Evolutionary conservation across 768 basidiomycete species (phyloP), one percentile per base, ranked within the genome.

Genomic region (Phaffia tasmanica): DNA sequence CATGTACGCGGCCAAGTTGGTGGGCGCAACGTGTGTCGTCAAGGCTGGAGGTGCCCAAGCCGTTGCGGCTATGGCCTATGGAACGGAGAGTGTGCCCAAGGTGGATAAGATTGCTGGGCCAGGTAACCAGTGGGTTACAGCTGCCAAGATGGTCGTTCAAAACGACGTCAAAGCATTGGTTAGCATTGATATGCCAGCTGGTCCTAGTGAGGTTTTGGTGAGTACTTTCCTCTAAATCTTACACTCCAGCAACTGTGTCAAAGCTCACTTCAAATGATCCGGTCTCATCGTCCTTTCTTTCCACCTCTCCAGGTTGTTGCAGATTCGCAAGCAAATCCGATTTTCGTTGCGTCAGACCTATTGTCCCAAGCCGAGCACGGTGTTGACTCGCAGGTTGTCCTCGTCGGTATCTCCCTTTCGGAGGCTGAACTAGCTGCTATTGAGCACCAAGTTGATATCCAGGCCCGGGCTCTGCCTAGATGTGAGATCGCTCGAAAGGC

Each of bases 51-150:
- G 95, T 16, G 94, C 89, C 21, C 95, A 99, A 74, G 95, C 95
- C 15, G 82, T 98, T 21, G 89, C 92, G 29, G 93, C 95, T 0
- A 81, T 99, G 79, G 95, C 95, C 0, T 98, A 97, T 75, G 95
- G 95, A 23, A 99, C 95, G 7, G 81, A 88, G 75, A 87, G 87
- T 4, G 90, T 93, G 7, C 90, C 92, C 19, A 98, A 99, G 78
- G 94, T 97, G 29, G 95, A 99, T 81, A 99, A 99, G 79, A 92
- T 99, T 72, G 94, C 98, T 74, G 95, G 95, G 11, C 95, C 95
- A 7, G 95, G 95, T 29, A 99, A 99, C 75, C 95, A 98, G 76
- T 99, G 93, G 91, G 95, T 99, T 27, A 99, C 94, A 1, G 95
- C 95, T 1, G 95, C 94, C 61, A 99, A 99, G 79, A 97, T 99